Percentiles rank a stretch among this genome's conserved stretches.
Conservation (phyloP, 306 rosid species). For the Citrullus amarus region DNA sequence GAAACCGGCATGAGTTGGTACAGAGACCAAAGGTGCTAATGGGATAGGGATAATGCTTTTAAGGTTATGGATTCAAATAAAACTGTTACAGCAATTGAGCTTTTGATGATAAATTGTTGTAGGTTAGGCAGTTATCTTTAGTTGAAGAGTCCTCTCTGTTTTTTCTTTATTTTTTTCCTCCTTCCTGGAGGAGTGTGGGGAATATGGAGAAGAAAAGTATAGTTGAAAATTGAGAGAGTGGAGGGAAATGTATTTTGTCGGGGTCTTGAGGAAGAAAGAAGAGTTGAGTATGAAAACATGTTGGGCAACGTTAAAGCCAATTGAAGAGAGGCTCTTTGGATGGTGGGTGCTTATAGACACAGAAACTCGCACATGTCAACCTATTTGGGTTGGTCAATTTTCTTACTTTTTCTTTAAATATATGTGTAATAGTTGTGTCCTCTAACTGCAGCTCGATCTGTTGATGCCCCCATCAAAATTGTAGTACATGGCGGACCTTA, state of each 20-base stretch:
- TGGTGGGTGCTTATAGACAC: neutral
- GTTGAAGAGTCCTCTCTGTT: neutral
- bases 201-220: neutral
- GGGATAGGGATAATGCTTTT: neutral
- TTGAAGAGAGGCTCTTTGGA: neutral
- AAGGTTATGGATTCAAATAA: neutral
- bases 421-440: neutral
- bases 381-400: neutral
- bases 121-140: neutral
- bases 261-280: neutral
- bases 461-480: neutral
- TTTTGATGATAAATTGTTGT: neutral
- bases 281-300: neutral
- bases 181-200: neutral
- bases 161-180: no score
- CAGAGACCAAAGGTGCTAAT: neutral
- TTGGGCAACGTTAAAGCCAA: neutral
- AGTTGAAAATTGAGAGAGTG: neutral
- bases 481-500: neutral
- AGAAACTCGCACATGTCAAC: neutral
- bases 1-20: neutral
- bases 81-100: neutral
- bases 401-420: neutral
- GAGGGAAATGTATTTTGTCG: neutral
- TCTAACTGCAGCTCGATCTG: neutral